Percentiles rank a stretch among this genome's conserved stretches.
These are phyloP conservation scores for Neostapfia colusana DNA, from an alignment of 176 grass and related monocot genomes.

Conservation along the genomic window DNA sequence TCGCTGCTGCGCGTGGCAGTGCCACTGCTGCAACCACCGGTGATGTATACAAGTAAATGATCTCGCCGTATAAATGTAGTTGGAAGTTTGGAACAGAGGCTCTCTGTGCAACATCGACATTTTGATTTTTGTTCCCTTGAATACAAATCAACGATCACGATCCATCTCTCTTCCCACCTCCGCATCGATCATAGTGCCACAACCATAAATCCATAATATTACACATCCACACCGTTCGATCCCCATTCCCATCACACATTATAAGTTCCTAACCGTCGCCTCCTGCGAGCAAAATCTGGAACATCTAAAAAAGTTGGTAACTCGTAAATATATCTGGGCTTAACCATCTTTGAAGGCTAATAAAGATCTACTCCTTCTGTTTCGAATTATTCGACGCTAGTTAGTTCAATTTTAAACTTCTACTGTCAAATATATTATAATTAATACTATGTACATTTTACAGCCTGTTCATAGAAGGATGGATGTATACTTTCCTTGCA, in stretches of 20 bases:
- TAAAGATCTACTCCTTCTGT: too few species aligned
- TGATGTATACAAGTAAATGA: neutral
- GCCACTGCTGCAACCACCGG: neutral
- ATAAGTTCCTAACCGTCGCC: neutral
- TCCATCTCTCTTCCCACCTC: neutral
- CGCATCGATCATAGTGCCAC: neutral
- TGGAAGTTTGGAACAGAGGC: neutral
- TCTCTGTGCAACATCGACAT: neutral
- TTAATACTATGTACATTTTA: too few species aligned
- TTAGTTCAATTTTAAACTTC: too few species aligned
- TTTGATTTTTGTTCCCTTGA: neutral
- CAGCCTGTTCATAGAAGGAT: too few species aligned
- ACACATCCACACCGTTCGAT: neutral
- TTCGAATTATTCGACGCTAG: too few species aligned
- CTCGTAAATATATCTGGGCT: too few species aligned
- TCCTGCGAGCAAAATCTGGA: too few species aligned
- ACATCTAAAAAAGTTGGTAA: neutral
- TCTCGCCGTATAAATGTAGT: neutral
- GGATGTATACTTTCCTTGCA: too few species aligned
- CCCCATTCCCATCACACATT: neutral
- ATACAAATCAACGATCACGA: neutral
- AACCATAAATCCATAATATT: too few species aligned
- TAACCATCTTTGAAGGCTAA: too few species aligned
- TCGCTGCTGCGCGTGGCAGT: conserved; percentile 28
- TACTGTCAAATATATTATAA: too few species aligned